Evolutionary conservation across 768 basidiomycete species (phyloP).

Genomic region (Leccinum longicurvipes): DNA sequence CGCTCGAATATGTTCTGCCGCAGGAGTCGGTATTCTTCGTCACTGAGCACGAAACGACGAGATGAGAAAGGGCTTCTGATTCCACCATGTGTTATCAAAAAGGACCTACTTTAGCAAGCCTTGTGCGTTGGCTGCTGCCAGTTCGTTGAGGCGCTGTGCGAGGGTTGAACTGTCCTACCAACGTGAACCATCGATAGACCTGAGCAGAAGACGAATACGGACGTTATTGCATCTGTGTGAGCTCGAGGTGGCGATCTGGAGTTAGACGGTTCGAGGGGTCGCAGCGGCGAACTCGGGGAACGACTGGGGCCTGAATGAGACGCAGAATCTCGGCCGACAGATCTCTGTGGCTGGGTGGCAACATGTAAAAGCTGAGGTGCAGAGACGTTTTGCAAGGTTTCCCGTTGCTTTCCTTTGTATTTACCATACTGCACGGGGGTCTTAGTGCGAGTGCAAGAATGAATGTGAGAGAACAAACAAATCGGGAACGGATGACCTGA

Average conservation of each 20-base stretch:
- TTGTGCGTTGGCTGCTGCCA: constrained; percentile 76
- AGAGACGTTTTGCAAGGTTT: constrained; percentile 33
- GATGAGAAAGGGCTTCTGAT: constrained; percentile 2
- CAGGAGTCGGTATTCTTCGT: constrained; percentile 81
- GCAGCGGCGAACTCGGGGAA: constrained; percentile 22
- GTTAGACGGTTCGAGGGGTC: constrained; percentile 20
- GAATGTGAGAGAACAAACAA: constrained; percentile 41
- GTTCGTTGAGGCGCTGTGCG: constrained; percentile 77
- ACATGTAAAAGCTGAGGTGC: constrained; percentile 32
- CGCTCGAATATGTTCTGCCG: constrained; percentile 81
- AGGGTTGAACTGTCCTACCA: constrained; percentile 55
- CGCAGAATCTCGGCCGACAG: constrained; percentile 17
- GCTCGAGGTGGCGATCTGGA: constrained; percentile 25
- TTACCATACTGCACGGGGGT: constrained; percentile 46
- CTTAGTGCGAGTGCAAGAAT: constrained; percentile 11
- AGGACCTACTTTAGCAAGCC: constrained; percentile 67
- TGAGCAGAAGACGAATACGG: constrained; percentile 26
- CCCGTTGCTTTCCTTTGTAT: constrained; percentile 55
- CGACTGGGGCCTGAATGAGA: constrained; percentile 12
- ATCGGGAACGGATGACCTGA: constrained; percentile 58
- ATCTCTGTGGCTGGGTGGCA: constrained; percentile 18
- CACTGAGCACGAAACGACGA: constrained; percentile 40
- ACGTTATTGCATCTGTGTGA: constrained; percentile 55
- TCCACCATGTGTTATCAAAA: background rate
- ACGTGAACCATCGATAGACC: constrained; percentile 10